A percentile compares a stretch with the other conserved stretches of the same genome.
Evolutionary conservation across 2,329 filamentous ascomycete species (phyloP).

Genomic region (Kalaharituber pfeilii): DNA sequence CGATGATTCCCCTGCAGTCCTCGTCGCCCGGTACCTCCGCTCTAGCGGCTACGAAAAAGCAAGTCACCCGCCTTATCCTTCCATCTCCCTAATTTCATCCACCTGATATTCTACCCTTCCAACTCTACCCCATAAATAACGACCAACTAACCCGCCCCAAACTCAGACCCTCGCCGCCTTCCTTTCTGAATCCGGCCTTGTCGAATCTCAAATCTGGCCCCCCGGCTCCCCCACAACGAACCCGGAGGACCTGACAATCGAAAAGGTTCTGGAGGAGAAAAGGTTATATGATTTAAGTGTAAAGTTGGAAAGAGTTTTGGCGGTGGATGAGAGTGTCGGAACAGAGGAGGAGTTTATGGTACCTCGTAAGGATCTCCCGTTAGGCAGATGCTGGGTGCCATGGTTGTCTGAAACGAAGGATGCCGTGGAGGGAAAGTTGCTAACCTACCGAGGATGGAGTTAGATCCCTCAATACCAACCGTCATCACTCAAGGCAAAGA

Average conservation of each 20-base stretch:
- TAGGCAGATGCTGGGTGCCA: slow-evolving; percentile 25
- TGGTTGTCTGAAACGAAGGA: not conserved
- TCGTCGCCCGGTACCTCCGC: slow-evolving; percentile 30
- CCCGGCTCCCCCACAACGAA: slow-evolving; percentile 14
- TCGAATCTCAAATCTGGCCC: slow-evolving; percentile 9
- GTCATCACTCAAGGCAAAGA: too few species aligned
- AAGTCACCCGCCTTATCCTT: not conserved
- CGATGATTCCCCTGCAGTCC: slow-evolving; percentile 26
- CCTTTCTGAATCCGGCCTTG: slow-evolving; percentile 20
- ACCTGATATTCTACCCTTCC: too few species aligned
- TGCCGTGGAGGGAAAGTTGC: not conserved
- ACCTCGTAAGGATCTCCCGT: slow-evolving; percentile 24
- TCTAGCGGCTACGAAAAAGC: slow-evolving; percentile 30
- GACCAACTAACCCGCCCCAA: too few species aligned
- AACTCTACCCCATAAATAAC: slow-evolving; percentile 4
- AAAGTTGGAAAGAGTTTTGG: slow-evolving; percentile 18
- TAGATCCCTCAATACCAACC: not conserved
- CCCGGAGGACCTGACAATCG: slow-evolving; percentile 18
- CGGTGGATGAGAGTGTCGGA: slow-evolving; percentile 6
- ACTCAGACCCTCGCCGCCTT: slow-evolving; percentile 20
- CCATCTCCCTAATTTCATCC: not conserved
- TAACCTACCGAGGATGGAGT: not conserved
- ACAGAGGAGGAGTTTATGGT: slow-evolving; percentile 16
- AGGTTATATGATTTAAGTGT: slow-evolving; percentile 21
- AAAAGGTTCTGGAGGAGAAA: slow-evolving; percentile 22